A percentile compares a stretch with the other conserved stretches of the same genome.
Conservation (phyloP, 768 basidiomycete species). For the Fibroporia radiculosa region DNA sequence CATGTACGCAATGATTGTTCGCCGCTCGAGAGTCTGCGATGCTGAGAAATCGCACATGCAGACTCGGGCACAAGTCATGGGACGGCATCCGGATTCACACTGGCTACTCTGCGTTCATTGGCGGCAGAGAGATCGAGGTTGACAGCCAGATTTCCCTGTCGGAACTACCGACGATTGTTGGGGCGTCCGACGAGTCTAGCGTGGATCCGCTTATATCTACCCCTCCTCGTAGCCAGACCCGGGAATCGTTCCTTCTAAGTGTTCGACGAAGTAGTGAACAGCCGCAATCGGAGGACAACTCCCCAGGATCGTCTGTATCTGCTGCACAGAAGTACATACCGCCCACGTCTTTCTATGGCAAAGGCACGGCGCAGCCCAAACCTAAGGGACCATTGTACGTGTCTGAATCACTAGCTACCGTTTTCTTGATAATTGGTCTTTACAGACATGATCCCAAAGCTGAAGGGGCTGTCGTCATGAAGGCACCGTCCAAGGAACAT, state of each 20-base stretch:
- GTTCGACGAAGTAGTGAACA: neutral
- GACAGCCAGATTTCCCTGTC: slow-evolving; percentile 42
- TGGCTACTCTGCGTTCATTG: slow-evolving; percentile 42
- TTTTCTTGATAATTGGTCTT: neutral
- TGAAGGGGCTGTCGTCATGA: slow-evolving; percentile 82
- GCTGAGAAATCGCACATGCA: slow-evolving; percentile 27
- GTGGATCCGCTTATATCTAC: slow-evolving; percentile 17
- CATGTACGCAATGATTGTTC: slow-evolving; percentile 35
- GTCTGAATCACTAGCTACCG: neutral
- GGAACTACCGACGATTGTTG: slow-evolving; percentile 41
- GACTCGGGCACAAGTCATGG: slow-evolving; percentile 56
- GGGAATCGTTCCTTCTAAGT: slow-evolving; percentile 5
- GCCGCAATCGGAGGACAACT: slow-evolving; percentile 7
- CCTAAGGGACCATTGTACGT: slow-evolving; percentile 38
- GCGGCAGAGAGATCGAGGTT: slow-evolving; percentile 56
- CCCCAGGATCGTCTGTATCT: slow-evolving; percentile 9
- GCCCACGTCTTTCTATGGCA: slow-evolving; percentile 56
- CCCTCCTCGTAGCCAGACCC: slow-evolving; percentile 8
- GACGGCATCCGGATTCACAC: slow-evolving; percentile 41
- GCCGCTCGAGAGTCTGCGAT: slow-evolving; percentile 30
- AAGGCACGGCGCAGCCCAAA: slow-evolving; percentile 24
- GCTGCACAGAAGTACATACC: slow-evolving; percentile 36
- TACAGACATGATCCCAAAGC: slow-evolving; percentile 69
- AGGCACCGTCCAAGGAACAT: slow-evolving; percentile 61
- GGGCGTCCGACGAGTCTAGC: slow-evolving; percentile 23